These are phyloP conservation scores for Botrytis sinoallii DNA, from an alignment of 2,329 filamentous ascomycete species.

Conservation along the genomic window DNA sequence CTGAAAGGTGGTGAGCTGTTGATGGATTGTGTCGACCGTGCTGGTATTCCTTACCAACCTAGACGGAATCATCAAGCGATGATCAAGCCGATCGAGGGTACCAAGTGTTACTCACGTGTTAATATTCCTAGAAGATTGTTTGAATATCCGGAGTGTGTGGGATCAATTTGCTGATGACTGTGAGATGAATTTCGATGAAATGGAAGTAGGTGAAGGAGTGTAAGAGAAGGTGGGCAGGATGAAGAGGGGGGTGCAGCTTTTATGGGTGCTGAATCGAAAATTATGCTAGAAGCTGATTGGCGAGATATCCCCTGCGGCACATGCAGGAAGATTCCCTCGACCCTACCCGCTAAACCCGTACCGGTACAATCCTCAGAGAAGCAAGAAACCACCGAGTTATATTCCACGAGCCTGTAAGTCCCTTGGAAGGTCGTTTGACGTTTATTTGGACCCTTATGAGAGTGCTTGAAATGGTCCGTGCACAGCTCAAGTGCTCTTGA, in stretches of 20 bases:
- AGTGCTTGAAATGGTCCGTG: conserved; percentile 6
- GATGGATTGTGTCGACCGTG: conserved; percentile 27
- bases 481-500: conserved; percentile 6
- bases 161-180: conserved; percentile 30
- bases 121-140: conserved; percentile 28
- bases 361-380: conserved; percentile 18
- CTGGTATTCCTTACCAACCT: conserved; percentile 26
- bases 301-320: conserved; percentile 9
- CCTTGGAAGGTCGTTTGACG: background rate
- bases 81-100: conserved; percentile 36
- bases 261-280: conserved; percentile 26
- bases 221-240: conserved; percentile 33
- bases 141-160: conserved; percentile 28
- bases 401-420: background rate
- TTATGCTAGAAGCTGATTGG: conserved; percentile 19
- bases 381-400: background rate
- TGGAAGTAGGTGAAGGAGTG: conserved; percentile 27
- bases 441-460: background rate
- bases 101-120: conserved; percentile 31
- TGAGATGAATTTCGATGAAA: conserved; percentile 23
- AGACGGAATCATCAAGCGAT: conserved; percentile 29
- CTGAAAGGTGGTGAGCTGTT: conserved; percentile 25
- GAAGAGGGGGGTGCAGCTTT: conserved; percentile 32
- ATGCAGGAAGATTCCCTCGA: conserved; percentile 20
- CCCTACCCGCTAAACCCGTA: conserved; percentile 25